Evolutionary conservation across 768 basidiomycete genomes (phyloP), one percentile per base, ranked within the genome.

Genomic region (Tephrocybe sp.): DNA sequence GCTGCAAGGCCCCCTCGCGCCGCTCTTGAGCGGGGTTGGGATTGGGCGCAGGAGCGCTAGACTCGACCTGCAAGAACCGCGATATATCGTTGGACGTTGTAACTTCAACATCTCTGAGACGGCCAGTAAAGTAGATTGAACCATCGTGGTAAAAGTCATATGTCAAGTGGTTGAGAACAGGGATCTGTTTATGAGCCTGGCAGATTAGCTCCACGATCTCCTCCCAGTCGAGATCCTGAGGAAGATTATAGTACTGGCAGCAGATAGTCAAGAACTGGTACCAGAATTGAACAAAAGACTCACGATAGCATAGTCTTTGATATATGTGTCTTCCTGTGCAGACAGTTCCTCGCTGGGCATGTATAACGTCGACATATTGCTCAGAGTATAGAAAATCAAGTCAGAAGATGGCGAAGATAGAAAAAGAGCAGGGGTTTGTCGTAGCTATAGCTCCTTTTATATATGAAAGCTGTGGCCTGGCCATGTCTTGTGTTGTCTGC

Each of bases 201-300:
- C 39, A 49, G 22, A 49, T 28, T 16, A 3, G 11, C 12, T 39
- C 28, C 2, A 49, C 16, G 8, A 31, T 16, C 16, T 47, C n/a
- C 1, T 36, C 28, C 18, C 27, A 9, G 13, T 21, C 28, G 16
- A 47, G 19, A 21, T 47, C 22, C 15, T 9, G 19, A 1, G 36
- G 46, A 1, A 47, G 25, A 19, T 47, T 39, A 39, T 41, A 49
- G 27, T 49, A 41, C 47, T 49, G 26, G 2, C 13, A 24, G 21
- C 5, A 28, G 2, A 18, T 30, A 22, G 7, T 31, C n/a, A 32
- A 38, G 24, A 16, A 15, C 22, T 22, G 22, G 27, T 31, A 35
- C n/a, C n/a, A n/a, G n/a, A n/a, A n/a, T n/a, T n/a, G n/a, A n/a
- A 24, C 5, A 9, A n/a, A 19, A 16, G 19, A 41, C 47, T 22